These are phyloP conservation scores for Apiospora arundinis DNA, from an alignment of 2,329 filamentous ascomycete genomes.

Conservation along the genomic window DNA sequence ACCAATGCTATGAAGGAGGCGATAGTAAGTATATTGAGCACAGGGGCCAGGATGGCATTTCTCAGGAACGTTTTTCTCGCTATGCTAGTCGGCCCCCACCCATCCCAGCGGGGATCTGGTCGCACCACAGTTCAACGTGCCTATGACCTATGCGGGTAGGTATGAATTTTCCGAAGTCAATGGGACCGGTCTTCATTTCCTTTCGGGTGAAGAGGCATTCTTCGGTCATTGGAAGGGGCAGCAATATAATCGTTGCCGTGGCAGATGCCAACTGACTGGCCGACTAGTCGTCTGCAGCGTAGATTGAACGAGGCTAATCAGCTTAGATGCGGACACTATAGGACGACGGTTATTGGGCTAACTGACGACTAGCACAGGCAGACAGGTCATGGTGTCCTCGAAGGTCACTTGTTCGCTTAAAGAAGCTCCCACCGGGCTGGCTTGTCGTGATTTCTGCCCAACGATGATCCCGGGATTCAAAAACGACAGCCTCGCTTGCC, in stretches of 20 bases:
- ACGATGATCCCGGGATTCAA: neutral
- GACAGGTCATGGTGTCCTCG: neutral
- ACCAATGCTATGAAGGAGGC: neutral
- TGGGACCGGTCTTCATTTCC: constrained; percentile 1
- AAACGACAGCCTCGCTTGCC: constrained; percentile 13
- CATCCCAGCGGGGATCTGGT: neutral
- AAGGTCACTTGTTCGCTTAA: neutral
- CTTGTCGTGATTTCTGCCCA: constrained; percentile 6
- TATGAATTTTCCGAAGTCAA: constrained; percentile 5
- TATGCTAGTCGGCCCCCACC: neutral
- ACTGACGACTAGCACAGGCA: neutral
- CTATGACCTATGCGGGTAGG: neutral
- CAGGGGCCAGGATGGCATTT: neutral
- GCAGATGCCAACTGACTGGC: neutral
- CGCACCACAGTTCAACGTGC: constrained; percentile 13
- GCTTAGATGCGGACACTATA: constrained; percentile 9
- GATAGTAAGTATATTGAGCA: neutral
- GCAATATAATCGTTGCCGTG: neutral
- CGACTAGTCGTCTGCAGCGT: neutral
- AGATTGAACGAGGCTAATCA: constrained; percentile 12
- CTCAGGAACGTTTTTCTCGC: constrained; percentile 2
- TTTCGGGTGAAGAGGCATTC: constrained; percentile 5
- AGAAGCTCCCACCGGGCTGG: neutral
- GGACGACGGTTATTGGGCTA: neutral
- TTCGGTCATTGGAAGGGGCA: neutral